phyloP scores from a whole-genome alignment of 75 land plant genomes.

The Pinus tabuliformis region DNA sequence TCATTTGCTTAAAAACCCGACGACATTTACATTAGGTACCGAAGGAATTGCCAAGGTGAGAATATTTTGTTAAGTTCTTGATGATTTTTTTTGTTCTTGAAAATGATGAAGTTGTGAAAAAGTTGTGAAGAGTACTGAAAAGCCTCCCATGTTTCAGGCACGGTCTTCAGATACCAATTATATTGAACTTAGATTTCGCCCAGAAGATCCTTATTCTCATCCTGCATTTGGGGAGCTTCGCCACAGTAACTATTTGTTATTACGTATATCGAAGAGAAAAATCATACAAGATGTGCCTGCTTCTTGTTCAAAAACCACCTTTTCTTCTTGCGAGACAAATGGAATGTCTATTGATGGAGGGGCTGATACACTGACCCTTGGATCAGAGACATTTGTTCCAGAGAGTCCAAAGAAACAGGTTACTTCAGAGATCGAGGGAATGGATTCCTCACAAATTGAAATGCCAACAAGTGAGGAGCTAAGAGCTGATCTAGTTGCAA shows the following conservation, averaged over 20 bases:
- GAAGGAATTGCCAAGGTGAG: no score
- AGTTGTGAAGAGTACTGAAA: not conserved
- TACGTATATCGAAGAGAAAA: conserved; percentile 49
- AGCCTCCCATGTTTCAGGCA: conserved; percentile 25
- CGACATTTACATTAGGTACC: no score
- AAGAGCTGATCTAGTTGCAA: conserved; percentile 72
- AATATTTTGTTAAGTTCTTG: conserved; percentile 4
- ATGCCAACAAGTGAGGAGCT: conserved; percentile 19
- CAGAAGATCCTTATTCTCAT: conserved; percentile 90
- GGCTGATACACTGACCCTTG: not conserved
- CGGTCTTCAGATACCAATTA: conserved; percentile 52
- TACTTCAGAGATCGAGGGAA: not conserved
- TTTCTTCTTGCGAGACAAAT: not conserved
- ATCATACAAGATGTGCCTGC: conserved; percentile 2
- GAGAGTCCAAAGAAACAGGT: not conserved
- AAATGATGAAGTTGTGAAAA: conserved; percentile 2
- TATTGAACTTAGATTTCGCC: conserved; percentile 85
- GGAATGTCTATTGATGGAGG: conserved; percentile 6
- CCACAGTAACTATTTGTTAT: conserved; percentile 58
- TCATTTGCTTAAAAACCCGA: not conserved
- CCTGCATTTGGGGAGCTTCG: conserved; percentile 82
- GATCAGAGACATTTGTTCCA: conserved; percentile 1
- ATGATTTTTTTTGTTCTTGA: not conserved
- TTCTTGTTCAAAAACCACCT: not conserved
- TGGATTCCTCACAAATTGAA: not conserved